Conservation (phyloP, 345 rosid species). For the Carallia brachiata region DNA sequence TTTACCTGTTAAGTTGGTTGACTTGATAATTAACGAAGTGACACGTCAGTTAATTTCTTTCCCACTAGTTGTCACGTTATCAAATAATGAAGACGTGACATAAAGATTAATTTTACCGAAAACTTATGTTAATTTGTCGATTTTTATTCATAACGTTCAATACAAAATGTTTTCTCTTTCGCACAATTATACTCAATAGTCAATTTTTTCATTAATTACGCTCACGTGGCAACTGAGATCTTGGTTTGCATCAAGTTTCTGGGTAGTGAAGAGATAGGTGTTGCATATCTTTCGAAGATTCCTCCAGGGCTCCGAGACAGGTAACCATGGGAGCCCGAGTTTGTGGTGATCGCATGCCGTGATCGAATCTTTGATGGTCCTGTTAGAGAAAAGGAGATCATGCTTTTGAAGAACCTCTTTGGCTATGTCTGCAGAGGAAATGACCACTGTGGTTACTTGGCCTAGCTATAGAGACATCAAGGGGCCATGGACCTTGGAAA, state of each 20-base stretch:
- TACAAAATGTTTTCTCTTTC: too few relatives aligned
- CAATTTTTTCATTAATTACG: too few relatives aligned
- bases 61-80: too few relatives aligned
- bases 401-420: slow-evolving; percentile 34
- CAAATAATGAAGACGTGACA: too few relatives aligned
- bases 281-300: slow-evolving; percentile 33
- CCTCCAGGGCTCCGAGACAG: slow-evolving; percentile 18
- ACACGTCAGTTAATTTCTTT: too few relatives aligned
- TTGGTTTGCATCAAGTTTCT: slow-evolving; percentile 30
- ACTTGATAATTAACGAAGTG: too few relatives aligned
- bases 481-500: slow-evolving; percentile 37
- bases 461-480: slow-evolving; percentile 39
- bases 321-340: slow-evolving; percentile 12
- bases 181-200: too few relatives aligned
- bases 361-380: slow-evolving; percentile 13
- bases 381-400: slow-evolving; percentile 21
- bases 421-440: slow-evolving; percentile 32
- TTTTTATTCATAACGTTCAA: too few relatives aligned
- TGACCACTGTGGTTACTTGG: slow-evolving; percentile 25
- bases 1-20: too few relatives aligned
- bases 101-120: too few relatives aligned
- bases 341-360: slow-evolving; percentile 10
- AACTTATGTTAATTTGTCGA: too few relatives aligned
- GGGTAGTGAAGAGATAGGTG: slow-evolving; percentile 19
- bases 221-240: neutral